A percentile compares a stretch with the other conserved stretches of the same genome.
phyloP scores from a whole-genome alignment of 768 basidiomycete genomes.

The Collybia sp. region DNA sequence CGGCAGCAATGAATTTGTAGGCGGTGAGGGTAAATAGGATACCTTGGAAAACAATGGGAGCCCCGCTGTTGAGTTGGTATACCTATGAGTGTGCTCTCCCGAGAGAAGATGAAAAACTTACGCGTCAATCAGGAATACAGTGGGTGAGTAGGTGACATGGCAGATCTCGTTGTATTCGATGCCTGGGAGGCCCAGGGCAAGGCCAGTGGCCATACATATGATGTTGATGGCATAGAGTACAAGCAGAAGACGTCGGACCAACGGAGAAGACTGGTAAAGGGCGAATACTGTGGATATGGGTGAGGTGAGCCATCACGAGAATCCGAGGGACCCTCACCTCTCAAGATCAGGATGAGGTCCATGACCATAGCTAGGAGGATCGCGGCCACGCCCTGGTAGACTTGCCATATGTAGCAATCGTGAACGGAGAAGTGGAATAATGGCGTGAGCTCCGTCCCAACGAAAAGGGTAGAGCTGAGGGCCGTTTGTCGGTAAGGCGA shows the following conservation, averaged over 20 bases:
- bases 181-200: conserved; percentile 21
- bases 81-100: neutral
- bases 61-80: conserved; percentile 14
- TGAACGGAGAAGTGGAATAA: conserved; percentile 29
- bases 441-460: conserved; percentile 30
- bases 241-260: conserved; percentile 19
- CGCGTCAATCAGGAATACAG: conserved; percentile 25
- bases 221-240: conserved; percentile 24
- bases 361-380: conserved; percentile 22
- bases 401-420: conserved; percentile 39
- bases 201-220: conserved; percentile 22
- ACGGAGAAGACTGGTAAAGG: conserved; percentile 30
- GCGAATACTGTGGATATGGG: conserved; percentile 28
- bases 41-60: conserved; percentile 29
- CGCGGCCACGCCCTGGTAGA: conserved; percentile 33
- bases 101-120: conserved; percentile 8
- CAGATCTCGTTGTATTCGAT: conserved; percentile 30
- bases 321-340: conserved; percentile 19
- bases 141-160: conserved; percentile 20
- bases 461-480: conserved; percentile 25
- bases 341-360: conserved; percentile 34
- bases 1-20: conserved; percentile 27
- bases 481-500: neutral
- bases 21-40: conserved; percentile 33
- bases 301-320: neutral